Base-by-base conservation (phyloP, 257 asterid genomes). In the Solanum chiquidenum region DNA sequence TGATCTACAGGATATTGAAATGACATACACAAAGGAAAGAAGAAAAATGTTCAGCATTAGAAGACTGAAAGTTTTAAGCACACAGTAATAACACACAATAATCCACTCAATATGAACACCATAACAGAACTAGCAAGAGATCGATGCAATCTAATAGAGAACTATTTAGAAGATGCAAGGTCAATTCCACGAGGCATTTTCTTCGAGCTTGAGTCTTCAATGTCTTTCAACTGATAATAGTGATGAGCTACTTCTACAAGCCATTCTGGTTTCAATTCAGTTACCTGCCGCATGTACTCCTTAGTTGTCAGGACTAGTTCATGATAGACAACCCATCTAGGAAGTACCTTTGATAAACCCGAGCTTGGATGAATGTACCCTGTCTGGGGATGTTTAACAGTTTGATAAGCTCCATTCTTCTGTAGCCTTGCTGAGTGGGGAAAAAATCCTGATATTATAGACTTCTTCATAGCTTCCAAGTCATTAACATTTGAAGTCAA, bases 201-300 rank as follows among this genome's bases (percentile, higher is more conserved):
- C 58, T 80, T 86, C 9, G 84, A 68, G 9, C 25, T 88, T 89
- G 93, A 21, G 89, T 94, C 95, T 90, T 93, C 98, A 49, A 93
- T 93, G 34, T 93, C 97, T 90, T 93, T 91, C 91, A 92, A 79
- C 89, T 91, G 95, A 90, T 93, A 94, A 86, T 91, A 95, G 80
- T 94, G 98, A 29, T 95, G 98, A 88, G 98, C 98, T 86, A 95
- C 91, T 88, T 95, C 98, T 60, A 91, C 89, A 33, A 95, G 91
- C 98, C 98, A 94, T 55, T 95, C 96, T 3, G 96, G 98, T 85
- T 94, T 94, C 74, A 94, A 88, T 89, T 94, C 98, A 2, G 95
- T 92, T 10, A 93, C 98, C 91, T 94, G 96, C 69, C 96, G 93
- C 98, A 95, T 95, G 90, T 94, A 95, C 90, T 95, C 98, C 90